Conservation (phyloP, 805 yeast genomes). For the Lipomyces sp. region DNA sequence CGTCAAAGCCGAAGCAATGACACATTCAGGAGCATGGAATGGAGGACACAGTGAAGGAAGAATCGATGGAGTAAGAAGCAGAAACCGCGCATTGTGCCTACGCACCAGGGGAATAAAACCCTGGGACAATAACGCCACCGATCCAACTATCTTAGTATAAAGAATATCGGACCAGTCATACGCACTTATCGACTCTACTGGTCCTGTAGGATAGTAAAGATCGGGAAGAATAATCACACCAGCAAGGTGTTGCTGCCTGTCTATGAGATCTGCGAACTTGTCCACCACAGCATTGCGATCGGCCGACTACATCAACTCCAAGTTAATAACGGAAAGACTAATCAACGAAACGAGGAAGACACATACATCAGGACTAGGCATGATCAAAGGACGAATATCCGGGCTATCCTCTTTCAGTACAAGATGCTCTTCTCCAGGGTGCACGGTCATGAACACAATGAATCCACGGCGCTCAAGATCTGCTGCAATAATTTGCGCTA, state of each 20-base stretch:
- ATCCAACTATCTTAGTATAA: conserved; percentile 53
- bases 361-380: conserved; percentile 43
- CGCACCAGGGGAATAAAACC: conserved; percentile 63
- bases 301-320: conserved; percentile 15
- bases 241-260: conserved; percentile 54
- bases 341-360: neutral
- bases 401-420: conserved; percentile 59
- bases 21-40: conserved; percentile 66
- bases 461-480: conserved; percentile 82
- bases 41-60: conserved; percentile 60
- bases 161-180: conserved; percentile 58
- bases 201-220: conserved; percentile 68
- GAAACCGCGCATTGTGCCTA: conserved; percentile 54
- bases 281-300: conserved; percentile 32
- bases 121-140: conserved; percentile 57
- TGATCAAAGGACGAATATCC: conserved; percentile 69
- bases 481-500: conserved; percentile 68
- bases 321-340: neutral
- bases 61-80: conserved; percentile 61
- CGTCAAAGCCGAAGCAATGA: conserved; percentile 55
- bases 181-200: conserved; percentile 60
- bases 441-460: conserved; percentile 75
- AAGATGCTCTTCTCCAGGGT: conserved; percentile 61
- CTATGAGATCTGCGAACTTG: conserved; percentile 34
- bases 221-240: conserved; percentile 75